Evolutionary conservation across 2,329 filamentous ascomycete genomes (phyloP).

Genomic region (Colletotrichum endophyticum): DNA sequence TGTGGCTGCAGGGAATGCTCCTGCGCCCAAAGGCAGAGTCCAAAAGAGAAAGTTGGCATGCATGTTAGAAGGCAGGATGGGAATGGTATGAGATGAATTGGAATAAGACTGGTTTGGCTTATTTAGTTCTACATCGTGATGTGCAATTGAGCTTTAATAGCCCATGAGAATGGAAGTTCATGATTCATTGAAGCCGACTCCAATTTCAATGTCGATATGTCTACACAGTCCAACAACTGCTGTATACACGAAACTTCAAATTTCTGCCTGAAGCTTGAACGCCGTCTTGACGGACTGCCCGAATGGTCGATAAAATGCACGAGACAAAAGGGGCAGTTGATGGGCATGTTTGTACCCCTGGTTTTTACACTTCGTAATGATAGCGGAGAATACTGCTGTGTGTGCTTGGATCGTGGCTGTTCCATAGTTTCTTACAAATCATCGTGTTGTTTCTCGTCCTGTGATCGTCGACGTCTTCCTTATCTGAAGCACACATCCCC

Average conservation of each 20-base stretch:
- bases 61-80: neutral
- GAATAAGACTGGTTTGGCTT: neutral
- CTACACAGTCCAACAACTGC: neutral
- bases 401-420: neutral
- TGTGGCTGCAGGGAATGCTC: neutral
- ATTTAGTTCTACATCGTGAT: neutral
- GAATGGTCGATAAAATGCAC: neutral
- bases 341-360: neutral
- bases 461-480: neutral
- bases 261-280: neutral
- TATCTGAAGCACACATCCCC: neutral
- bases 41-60: neutral
- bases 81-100: neutral
- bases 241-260: neutral
- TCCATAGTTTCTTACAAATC: neutral
- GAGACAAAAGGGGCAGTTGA: neutral
- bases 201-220: neutral
- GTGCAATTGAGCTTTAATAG: neutral
- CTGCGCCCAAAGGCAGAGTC: neutral
- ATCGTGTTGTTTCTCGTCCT: neutral
- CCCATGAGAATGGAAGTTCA: neutral
- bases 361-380: neutral
- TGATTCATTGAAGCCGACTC: neutral
- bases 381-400: neutral
- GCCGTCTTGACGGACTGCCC: neutral